A percentile compares a stretch with the other conserved stretches of the same genome.
These are phyloP conservation scores for Stephania japonica DNA, from an alignment of 164 flowering plant genomes.

Conservation along the genomic window DNA sequence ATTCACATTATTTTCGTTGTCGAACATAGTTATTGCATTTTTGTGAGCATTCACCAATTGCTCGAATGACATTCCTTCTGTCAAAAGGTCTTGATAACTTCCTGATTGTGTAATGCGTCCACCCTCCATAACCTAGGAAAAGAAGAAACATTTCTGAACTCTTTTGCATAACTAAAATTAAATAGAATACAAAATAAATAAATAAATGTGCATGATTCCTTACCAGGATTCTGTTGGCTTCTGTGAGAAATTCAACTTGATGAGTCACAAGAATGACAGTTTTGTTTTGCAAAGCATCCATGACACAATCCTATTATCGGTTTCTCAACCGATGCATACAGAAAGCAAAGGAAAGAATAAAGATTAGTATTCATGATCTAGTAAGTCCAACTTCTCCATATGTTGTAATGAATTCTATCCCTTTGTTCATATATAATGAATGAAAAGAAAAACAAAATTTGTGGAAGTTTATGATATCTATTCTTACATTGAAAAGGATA, in stretches of 20 bases:
- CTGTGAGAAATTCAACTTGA: conserved; percentile 85
- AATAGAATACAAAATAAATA: background rate
- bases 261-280: conserved; percentile 87
- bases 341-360: background rate
- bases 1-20: conserved; percentile 14
- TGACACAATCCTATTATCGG: conserved; percentile 61
- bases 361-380: background rate
- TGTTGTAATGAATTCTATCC: background rate
- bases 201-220: background rate
- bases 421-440: too few relatives aligned
- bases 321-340: background rate
- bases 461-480: background rate
- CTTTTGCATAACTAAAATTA: background rate
- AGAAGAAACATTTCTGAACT: background rate
- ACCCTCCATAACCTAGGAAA: conserved; percentile 57
- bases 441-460: too few relatives aligned
- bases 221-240: conserved; percentile 68
- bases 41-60: conserved; percentile 76
- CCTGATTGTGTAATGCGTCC: conserved; percentile 70
- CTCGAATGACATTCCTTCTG: conserved; percentile 61
- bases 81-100: conserved; percentile 55
- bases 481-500: conserved; percentile 1
- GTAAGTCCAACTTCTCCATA: background rate
- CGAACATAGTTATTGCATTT: conserved; percentile 35
- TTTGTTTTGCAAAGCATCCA: conserved; percentile 50